Conservation (phyloP, 306 rosid genomes). For the Vachellia collinsii region DNA sequence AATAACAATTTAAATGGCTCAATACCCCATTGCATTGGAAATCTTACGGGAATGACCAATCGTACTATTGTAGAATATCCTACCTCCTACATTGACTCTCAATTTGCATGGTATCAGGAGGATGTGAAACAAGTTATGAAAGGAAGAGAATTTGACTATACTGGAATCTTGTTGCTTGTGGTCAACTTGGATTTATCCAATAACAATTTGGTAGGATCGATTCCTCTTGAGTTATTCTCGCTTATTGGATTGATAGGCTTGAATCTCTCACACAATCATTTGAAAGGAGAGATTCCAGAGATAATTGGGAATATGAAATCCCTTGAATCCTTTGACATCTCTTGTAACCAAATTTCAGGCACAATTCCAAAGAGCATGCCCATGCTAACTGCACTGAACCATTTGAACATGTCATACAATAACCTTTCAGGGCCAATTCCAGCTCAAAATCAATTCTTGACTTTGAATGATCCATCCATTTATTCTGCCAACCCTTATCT, state of each 20-base stretch:
- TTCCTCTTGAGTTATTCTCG: background rate
- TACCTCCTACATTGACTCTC: too few relatives aligned
- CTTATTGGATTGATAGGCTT: background rate
- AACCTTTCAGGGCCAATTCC: background rate
- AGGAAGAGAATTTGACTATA: background rate
- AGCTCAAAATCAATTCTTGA: background rate
- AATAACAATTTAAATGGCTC: background rate
- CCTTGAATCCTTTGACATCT: background rate
- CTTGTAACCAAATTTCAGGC: background rate
- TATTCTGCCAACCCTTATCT: background rate
- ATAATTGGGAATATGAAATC: background rate
- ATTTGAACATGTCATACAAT: background rate
- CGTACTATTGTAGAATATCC: too few relatives aligned
- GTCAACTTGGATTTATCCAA: background rate
- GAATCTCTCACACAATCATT: background rate
- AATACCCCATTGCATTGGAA: background rate
- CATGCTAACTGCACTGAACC: background rate
- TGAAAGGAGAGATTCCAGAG: background rate
- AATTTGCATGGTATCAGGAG: background rate
- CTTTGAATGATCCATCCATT: background rate
- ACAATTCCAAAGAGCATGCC: background rate
- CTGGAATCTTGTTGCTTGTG: background rate
- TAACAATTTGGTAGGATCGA: background rate
- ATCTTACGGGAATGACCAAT: background rate
- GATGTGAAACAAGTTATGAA: background rate